phyloP scores from a whole-genome alignment of 2,329 filamentous ascomycete species.

The Triangularia verruculosa region DNA sequence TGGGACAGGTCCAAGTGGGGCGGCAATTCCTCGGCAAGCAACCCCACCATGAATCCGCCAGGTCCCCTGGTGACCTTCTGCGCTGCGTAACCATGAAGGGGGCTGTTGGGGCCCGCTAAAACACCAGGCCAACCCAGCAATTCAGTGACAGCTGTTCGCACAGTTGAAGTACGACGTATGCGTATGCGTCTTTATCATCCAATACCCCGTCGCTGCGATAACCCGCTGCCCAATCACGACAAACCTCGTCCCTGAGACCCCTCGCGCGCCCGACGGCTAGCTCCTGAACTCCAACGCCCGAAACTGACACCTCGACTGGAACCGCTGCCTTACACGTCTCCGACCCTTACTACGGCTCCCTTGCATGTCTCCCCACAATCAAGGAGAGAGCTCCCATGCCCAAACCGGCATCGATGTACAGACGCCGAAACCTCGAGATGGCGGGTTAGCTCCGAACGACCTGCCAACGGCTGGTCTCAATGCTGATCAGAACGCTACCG shows the following conservation, averaged over 20 bases:
- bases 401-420: slow-evolving; percentile 21
- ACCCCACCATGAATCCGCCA: slow-evolving; percentile 5
- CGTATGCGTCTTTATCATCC: not conserved
- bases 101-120: slow-evolving; percentile 7
- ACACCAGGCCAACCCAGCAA: slow-evolving; percentile 7
- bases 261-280: not conserved
- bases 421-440: slow-evolving; percentile 10
- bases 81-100: not conserved
- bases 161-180: not conserved
- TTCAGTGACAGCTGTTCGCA: not conserved
- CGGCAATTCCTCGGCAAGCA: slow-evolving; percentile 13
- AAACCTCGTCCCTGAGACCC: not conserved
- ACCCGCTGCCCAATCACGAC: not conserved
- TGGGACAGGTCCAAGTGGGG: not conserved
- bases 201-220: not conserved
- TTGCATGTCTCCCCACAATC: slow-evolving; percentile 31
- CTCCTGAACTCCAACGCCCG: not conserved
- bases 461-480: not conserved
- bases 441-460: slow-evolving; percentile 13
- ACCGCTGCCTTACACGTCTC: not conserved
- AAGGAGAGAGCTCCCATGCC: slow-evolving; percentile 20
- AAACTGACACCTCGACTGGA: not conserved
- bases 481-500: not conserved
- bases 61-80: not conserved
- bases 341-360: not conserved